Evolutionary conservation across 2,329 filamentous ascomycete species (phyloP).

Genomic region (Thielaviopsis ethacetica): DNA sequence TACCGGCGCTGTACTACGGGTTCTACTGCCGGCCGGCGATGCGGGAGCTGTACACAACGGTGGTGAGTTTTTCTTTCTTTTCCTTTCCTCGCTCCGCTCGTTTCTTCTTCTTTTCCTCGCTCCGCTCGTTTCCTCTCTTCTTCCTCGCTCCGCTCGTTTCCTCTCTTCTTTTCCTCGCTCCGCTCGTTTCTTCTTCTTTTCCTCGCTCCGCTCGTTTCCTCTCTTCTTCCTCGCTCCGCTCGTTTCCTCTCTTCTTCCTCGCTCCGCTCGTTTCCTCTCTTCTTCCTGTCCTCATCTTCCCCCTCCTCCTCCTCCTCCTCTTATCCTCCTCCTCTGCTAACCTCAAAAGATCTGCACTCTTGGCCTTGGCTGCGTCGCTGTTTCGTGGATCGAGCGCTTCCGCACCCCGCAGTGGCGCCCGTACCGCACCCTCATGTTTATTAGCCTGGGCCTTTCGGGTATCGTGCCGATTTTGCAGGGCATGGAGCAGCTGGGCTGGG

Average conservation of each 20-base stretch:
- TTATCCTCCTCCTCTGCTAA: neutral
- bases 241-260: no score
- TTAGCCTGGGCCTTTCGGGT: conserved; percentile 70
- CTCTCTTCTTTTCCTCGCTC: neutral
- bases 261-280: neutral
- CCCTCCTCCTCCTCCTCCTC: neutral
- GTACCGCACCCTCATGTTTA: conserved; percentile 78
- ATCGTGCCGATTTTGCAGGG: conserved; percentile 73
- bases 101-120: neutral
- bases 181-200: neutral
- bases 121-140: no score
- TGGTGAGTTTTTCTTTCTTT: conserved; percentile 34
- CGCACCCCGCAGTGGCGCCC: conserved; percentile 70
- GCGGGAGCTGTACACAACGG: conserved; percentile 55
- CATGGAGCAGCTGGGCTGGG: conserved; percentile 47
- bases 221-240: neutral
- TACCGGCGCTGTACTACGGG: conserved; percentile 77
- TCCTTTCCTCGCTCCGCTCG: neutral
- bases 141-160: no score
- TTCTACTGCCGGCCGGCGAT: conserved; percentile 55
- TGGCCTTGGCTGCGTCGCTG: conserved; percentile 57
- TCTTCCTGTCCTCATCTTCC: neutral
- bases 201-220: neutral
- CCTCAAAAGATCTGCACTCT: conserved; percentile 55
- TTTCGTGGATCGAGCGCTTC: conserved; percentile 69